A percentile compares a stretch with the other conserved stretches of the same genome.
Evolutionary conservation across 441 rosid species (phyloP).

Genomic region (Metrosideros polymorpha): DNA sequence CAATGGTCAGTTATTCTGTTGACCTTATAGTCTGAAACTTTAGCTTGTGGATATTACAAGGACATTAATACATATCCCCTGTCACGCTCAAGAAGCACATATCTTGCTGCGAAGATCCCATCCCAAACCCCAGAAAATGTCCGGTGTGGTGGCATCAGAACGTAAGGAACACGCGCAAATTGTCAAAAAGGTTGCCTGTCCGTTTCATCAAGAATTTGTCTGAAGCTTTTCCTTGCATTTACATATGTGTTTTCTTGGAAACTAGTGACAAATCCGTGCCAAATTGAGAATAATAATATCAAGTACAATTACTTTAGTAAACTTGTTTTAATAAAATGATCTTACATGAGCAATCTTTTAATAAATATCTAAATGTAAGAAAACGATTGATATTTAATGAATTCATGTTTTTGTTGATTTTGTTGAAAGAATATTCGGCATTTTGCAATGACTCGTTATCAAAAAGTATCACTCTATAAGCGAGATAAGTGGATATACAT

Average conservation of each 20-base stretch:
- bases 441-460: no score
- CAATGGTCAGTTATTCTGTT: background rate
- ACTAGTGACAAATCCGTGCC: background rate
- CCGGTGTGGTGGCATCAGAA: background rate
- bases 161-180: background rate
- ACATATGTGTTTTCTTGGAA: background rate
- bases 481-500: background rate
- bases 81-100: fast-evolving
- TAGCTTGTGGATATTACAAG: background rate
- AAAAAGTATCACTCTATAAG: background rate
- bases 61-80: no score
- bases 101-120: background rate
- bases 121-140: background rate
- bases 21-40: background rate
- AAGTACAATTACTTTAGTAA: background rate
- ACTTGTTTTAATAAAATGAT: background rate
- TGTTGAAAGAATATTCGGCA: background rate
- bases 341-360: background rate
- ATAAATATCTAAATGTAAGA: background rate
- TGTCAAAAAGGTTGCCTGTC: background rate
- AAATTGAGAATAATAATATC: background rate
- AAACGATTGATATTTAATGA: background rate
- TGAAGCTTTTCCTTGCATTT: background rate
- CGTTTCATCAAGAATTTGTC: background rate
- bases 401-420: background rate